Evolutionary conservation across 805 yeast genomes (phyloP), one percentile per base, ranked within the genome.

Genomic region (Clavispora asparagi): DNA sequence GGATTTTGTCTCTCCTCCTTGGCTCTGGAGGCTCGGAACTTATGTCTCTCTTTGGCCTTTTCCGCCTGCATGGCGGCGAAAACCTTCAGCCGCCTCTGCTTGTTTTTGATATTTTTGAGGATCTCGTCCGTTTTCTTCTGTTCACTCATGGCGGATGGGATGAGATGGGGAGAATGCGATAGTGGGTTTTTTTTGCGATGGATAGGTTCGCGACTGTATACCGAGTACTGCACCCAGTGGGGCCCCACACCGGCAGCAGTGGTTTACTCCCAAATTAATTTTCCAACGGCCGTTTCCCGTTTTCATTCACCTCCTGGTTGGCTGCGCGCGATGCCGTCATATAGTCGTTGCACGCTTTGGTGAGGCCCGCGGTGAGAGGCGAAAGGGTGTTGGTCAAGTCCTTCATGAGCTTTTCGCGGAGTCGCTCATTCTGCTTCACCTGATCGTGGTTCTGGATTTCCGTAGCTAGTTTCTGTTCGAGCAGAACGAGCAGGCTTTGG

Each of bases 1-100:
- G 97, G 97, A 58, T 91, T 85, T 27, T 77, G 80, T 46, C 84
- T 72, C 65, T 94, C 98, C 52, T 85, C 92, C 59, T 84, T 85
- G n/a, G 95, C 94, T 60, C 97, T 78, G 39, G 82, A 80, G n/a
- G 79, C 77, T 54, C 98, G 78, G 62, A 76, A 73, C 60, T 81
- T 82, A 62, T 90, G 97, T 58, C 88, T 81, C 44, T 78, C 78
- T 59, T 87, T 87, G 58, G 84, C 83, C 63, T 81, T 77, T 50
- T 86, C 85, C 60, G 86, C 85, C 65, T 84, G 86, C 43, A 87
- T 60, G 46, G 82, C 79, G 9, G 90, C 85, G 65, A 78, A 86
- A 33, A 88, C 72, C 66, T 86, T 79, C 63, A 87, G 94, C 54
- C 97, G 79, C 58, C 81, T 81, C 62, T 81, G 80, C 67, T 88